phyloP scores from a whole-genome alignment of 2,329 filamentous ascomycete genomes.

The Tolypocladium paradoxum region DNA sequence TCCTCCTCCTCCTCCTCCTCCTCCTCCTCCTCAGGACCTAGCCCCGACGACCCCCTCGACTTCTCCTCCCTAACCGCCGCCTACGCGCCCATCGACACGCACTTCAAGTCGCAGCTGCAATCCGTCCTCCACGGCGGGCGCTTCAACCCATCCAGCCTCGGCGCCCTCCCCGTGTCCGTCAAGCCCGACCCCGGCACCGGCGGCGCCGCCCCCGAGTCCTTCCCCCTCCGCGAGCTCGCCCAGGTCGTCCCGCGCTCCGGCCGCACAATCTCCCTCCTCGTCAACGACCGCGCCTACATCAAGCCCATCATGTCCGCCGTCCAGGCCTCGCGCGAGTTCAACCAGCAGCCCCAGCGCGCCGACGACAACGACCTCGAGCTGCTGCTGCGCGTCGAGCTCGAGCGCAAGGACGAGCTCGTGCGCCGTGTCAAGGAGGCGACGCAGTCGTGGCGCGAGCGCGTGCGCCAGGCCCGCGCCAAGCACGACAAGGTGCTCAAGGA shows the following conservation, averaged over 20 bases:
- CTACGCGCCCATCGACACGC: slow-evolving; percentile 27
- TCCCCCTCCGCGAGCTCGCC: slow-evolving; percentile 44
- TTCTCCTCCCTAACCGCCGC: slow-evolving; percentile 37
- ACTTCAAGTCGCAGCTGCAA: slow-evolving; percentile 32
- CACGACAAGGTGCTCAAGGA: slow-evolving; percentile 37
- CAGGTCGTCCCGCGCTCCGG: slow-evolving; percentile 38
- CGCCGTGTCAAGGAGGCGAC: slow-evolving; percentile 32
- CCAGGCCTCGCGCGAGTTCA: slow-evolving; percentile 41
- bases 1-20: no score
- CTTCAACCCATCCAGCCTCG: slow-evolving; percentile 40
- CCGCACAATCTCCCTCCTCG: slow-evolving; percentile 29
- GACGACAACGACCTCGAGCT: slow-evolving; percentile 51
- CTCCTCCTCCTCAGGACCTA: slow-evolving; percentile 14
- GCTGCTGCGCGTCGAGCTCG: slow-evolving; percentile 40
- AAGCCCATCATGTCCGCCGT: slow-evolving; percentile 46
- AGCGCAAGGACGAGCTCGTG: slow-evolving; percentile 35
- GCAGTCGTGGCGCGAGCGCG: slow-evolving; percentile 38
- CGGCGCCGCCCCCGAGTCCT: slow-evolving; percentile 14
- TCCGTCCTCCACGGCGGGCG: slow-evolving; percentile 32
- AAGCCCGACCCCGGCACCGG: slow-evolving; percentile 13
- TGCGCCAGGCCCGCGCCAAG: slow-evolving; percentile 35
- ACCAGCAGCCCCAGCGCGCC: slow-evolving; percentile 49
- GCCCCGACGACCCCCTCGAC: slow-evolving; percentile 35
- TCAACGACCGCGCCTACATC: slow-evolving; percentile 32
- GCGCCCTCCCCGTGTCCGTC: slow-evolving; percentile 30